Percentiles rank a stretch among this genome's conserved stretches.
Evolutionary conservation across 2,329 filamentous ascomycete species (phyloP).

Genomic region (Cladophialophora bantiana): DNA sequence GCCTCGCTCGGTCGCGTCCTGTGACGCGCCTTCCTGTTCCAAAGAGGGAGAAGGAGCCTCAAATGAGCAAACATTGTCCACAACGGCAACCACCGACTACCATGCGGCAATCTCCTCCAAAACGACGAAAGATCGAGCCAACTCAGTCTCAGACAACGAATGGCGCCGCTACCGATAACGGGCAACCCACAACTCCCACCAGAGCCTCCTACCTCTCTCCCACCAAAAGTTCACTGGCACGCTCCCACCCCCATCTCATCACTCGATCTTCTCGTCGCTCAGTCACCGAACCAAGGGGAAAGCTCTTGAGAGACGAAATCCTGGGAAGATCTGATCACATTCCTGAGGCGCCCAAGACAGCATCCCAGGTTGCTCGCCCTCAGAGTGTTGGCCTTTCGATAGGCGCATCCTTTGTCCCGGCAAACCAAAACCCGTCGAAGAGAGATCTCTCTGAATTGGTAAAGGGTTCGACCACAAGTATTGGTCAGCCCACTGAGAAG

Average conservation of each 20-base stretch:
- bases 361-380: neutral
- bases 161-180: neutral
- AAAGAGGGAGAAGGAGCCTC: neutral
- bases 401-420: neutral
- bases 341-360: slow-evolving; percentile 2
- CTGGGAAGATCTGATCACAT: slow-evolving; percentile 6
- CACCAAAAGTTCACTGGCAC: slow-evolving; percentile 41
- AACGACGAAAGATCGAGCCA: slow-evolving; percentile 29
- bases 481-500: neutral
- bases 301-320: slow-evolving; percentile 32
- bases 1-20: slow-evolving; percentile 10
- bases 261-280: slow-evolving; percentile 21
- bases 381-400: neutral
- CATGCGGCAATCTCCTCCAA: slow-evolving; percentile 32
- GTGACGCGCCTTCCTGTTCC: slow-evolving; percentile 7
- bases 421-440: slow-evolving; percentile 1
- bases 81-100: slow-evolving; percentile 13
- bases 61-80: slow-evolving; percentile 1
- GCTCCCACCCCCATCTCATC: slow-evolving; percentile 40
- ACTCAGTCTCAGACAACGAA: neutral
- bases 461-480: neutral
- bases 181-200: slow-evolving; percentile 34
- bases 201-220: slow-evolving; percentile 41
- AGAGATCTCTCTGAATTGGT: neutral
- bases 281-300: slow-evolving; percentile 26